Conservation (phyloP, 306 rosid species). For the Begonia fuchsioides region DNA sequence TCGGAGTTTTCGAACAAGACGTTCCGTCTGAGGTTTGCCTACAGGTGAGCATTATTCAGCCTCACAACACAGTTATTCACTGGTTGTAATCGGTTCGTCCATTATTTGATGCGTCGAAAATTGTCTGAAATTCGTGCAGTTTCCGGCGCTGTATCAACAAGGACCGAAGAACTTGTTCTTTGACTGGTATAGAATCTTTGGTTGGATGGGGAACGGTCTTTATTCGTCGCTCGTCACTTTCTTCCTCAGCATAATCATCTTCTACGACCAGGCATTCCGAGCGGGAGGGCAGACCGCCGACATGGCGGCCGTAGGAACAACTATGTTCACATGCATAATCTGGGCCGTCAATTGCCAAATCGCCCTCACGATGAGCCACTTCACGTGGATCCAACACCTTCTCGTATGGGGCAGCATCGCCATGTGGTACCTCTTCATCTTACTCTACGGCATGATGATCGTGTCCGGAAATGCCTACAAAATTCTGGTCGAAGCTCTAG, state of each 20-base stretch:
- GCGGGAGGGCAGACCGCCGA: slow-evolving; percentile 71
- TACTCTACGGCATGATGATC: slow-evolving; percentile 48
- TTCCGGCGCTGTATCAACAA: slow-evolving; percentile 96
- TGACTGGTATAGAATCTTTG: slow-evolving; percentile 85
- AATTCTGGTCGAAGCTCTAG: slow-evolving; percentile 61
- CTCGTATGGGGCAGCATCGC: slow-evolving; percentile 83
- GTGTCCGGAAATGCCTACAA: slow-evolving; percentile 46
- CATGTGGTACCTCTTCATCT: slow-evolving; percentile 78
- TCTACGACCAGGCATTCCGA: slow-evolving; percentile 70
- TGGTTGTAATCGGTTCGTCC: too few relatives aligned
- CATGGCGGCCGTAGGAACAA: slow-evolving; percentile 72
- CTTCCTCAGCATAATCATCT: slow-evolving; percentile 59
- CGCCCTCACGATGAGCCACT: slow-evolving; percentile 91
- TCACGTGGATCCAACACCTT: slow-evolving; percentile 92
- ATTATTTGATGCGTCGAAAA: too few relatives aligned
- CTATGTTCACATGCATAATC: slow-evolving; percentile 89
- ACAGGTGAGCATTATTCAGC: slow-evolving; percentile 47
- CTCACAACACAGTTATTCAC: too few relatives aligned
- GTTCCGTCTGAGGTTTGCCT: slow-evolving; percentile 93
- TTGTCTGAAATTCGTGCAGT: slow-evolving; percentile 32
- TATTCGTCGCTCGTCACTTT: slow-evolving; percentile 62
- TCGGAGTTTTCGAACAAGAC: slow-evolving; percentile 96
- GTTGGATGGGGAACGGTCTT: slow-evolving; percentile 93
- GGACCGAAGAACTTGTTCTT: slow-evolving; percentile 86
- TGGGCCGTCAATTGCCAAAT: slow-evolving; percentile 96